Base-by-base conservation (phyloP, 352 stramenopile genomes). In the Globisporangium parvum region DNA sequence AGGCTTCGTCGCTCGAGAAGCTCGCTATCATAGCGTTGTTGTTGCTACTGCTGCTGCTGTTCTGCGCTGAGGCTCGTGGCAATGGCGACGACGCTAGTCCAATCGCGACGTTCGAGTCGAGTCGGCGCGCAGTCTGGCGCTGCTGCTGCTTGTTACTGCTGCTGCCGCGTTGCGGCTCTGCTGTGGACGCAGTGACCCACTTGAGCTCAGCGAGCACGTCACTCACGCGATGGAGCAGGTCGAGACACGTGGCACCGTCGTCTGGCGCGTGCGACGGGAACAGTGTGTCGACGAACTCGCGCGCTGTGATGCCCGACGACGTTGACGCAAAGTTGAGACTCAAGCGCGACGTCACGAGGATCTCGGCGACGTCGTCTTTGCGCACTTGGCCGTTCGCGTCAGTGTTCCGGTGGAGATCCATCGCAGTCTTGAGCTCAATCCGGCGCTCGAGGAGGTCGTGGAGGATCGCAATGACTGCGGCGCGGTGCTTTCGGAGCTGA, bases 401-500 rank as follows among this genome's bases (percentile, higher is more conserved):
- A 10, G 77, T 66, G 24, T 73, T 61, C 4, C 71, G 77, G 44
- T 89, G 73, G 26, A 90, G 56, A 44, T 89, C 80, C 28, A 91
- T 69, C 4, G 80, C 77, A 37, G 67, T 87, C 57, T 91, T 91
- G 18, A 91, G 64, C 20, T 89, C 79, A 20, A 75, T 70, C 9
- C 81, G 81, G 28, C 75, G 73, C 47, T 91, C 81, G 0, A 91
- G 66, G 23, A 91, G 55, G 61, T 89, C 80, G 26, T 91, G 75
- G 6, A 91, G 61, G 17, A 90, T 73, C 2, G 67, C 63, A 26
- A 91, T 70, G 18, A 85, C 44, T 11, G 69, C 65, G 6, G 85
- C 53, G 2, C 61, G 60, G 17, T 53, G 61, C 26, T 51, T 64
- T 23, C 65, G 68, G 20, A 77, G 61, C 12, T 57, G 57, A n/a